Evolutionary conservation across 345 rosid genomes (phyloP), one percentile per base, ranked within the genome.

Genomic region (Euclidium syriacum): DNA sequence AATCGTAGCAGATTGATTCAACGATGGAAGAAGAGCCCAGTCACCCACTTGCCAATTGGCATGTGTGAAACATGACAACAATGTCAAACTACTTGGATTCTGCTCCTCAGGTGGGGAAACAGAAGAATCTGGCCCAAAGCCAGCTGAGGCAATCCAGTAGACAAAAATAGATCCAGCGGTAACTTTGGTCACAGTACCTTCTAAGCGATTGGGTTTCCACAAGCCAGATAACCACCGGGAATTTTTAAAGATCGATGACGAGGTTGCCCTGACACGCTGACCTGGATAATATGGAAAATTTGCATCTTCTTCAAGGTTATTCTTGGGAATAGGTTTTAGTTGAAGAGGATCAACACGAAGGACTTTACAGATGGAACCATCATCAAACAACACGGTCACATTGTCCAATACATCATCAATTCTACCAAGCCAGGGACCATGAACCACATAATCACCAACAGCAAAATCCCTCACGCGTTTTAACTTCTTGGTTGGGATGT

Each of bases 101-200:
- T 90, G 99, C 72, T 95, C 95, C 78, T 88, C 96, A 30, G 95
- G 81, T 62, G 97, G 99, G 62, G 91, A 63, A 46, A 78, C 86
- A 63, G 94, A 82, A 72, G 94, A 87, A 78, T 88, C 80, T 33
- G 88, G 85, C 22, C 96, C 99, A 73, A 77, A 82, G 51, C 95
- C 95, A 78, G 95, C 89, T 44, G 97, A 95, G 50, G 99, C 92
- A 71, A 95, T 88, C 97, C 97, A 95, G 72, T 86, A 90, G 38
- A 90, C 78, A 77, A 87, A 95, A 49, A 83, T 85, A 15, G 99
- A 82, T 44, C 95, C 97, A 17, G 86, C 80, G 2, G 88, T 74
- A 55, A 95, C 99, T 70, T 88, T 88, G 43, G 87, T 86, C 50
- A 95, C 96, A 40, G 94, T 95, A 52, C 97, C 99, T 79, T 88